Base-by-base conservation (phyloP, 2,329 filamentous ascomycete species). In the Fusarium coicis region DNA sequence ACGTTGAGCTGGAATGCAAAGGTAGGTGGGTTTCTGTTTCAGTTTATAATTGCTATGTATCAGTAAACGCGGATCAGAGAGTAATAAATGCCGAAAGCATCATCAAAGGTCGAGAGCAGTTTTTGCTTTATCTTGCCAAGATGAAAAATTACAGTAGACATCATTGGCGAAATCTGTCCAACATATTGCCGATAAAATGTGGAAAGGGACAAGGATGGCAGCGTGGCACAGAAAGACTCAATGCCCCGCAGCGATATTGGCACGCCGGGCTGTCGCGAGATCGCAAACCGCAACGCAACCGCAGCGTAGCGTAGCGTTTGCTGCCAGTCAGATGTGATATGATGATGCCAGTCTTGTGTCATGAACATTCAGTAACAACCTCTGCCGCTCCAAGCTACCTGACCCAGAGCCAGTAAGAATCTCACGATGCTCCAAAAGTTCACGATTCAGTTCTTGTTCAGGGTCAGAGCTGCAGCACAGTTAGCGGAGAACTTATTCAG, bases 261-360 rank as follows among this genome's bases (percentile, higher is more conserved):
- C 74, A 76, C 75, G 62, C 74, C 70, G 47, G 59, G 54, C 53
- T 58, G 49, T 62, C 47, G 65, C 54, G 39, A 73, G 68, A 75
- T 75, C 61, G 63, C 50, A 63, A 34, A 75, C 72, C 60, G 61
- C 53, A 63, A 21, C 39, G 30, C 37, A 42, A 61, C 55, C 37
- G 16, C 21, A 19, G 63, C 53, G 68, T 65, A 19, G 66, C 55
- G 66, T 67, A 70, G 72, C 55, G 39, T 32, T 54, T 69, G 50
- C 53, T n/a, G 39, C 64, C 66, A 68, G 73, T 67, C 63, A 65
- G 60, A 76, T 63, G 44, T 37, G 54, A 76, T 77, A 53, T 46
- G 53, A 76, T 78, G 76, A 78, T 78, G 76, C 63, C 72, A 75
- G 62, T 72, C 57, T 78, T 77, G 76, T 78, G 76, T 78, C 76